Evolutionary conservation across 129 eudicot genomes (phyloP), one percentile per base, ranked within the genome.

Genomic region (Heracleum sosnowskyi): DNA sequence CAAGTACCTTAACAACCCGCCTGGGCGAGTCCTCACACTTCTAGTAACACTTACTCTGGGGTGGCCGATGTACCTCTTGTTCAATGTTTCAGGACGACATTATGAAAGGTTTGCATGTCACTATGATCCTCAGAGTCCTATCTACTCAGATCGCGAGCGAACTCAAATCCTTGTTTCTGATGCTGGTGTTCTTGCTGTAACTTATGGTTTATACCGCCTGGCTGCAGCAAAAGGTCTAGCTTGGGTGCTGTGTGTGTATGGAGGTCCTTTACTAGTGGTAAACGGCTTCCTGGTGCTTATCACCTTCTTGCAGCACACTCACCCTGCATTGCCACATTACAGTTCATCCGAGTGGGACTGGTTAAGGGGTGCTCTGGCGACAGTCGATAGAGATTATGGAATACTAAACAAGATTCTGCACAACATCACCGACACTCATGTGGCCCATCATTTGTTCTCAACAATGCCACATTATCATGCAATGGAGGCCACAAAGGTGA

Each of bases 291-390:
- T 79, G 26, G 82, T 79, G 35, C 37, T 73, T 49, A 79, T 72
- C 49, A 79, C 82, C 3, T 79, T 5, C 29, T 62, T 79, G 31
- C 82, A 79, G 51, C 47, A 44, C 82, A 78, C 81, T 28, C 81
- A 78, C 74, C 81, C 81, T 68, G 62, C 74, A 36, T 66, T 78
- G 81, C 81, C 73, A 35, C 81, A 64, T 45, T 78, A 78, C 63
- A 45, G 11, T 55, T 40, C 75, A 16, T 39, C 60, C 13, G 82
- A 79, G 71, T 79, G 82, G 82, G 82, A 79, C 77, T 79, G 82
- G 82, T 73, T 79, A n/a, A 71, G 78, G 49, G 82, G 82, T 8
- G 82, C 82, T 28, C 69, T 79, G 57, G 82, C 78, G 5, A 79
- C 82, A 16, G 71, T 72, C 0, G 82, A 79, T 51, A 31, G 82